phyloP scores from a whole-genome alignment of 1,284 basidiomycete species.

The Ganoderma lingzhi region DNA sequence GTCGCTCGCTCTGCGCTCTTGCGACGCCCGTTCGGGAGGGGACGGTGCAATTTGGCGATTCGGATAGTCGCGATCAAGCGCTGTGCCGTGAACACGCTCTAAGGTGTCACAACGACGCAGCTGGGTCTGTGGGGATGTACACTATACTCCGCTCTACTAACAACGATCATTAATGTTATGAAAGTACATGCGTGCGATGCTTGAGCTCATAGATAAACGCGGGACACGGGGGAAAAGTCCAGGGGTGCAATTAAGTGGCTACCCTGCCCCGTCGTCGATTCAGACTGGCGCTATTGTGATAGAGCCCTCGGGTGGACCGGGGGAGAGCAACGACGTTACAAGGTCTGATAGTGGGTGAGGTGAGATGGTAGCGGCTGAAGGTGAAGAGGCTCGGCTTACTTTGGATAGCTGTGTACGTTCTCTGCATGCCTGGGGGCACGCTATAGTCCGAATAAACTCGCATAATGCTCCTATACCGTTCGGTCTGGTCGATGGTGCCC shows the following conservation, averaged over 20 bases:
- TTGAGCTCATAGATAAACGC: too few species aligned
- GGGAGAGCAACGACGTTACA: background rate
- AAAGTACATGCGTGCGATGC: background rate
- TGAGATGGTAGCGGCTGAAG: background rate
- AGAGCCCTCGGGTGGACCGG: background rate
- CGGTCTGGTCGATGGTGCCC: background rate
- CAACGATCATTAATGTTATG: too few species aligned
- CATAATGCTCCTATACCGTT: background rate
- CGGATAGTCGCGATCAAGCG: too few species aligned
- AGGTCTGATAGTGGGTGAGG: background rate
- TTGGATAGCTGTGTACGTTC: background rate
- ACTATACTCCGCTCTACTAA: too few species aligned
- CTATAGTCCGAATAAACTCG: background rate
- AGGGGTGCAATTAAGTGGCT: too few species aligned
- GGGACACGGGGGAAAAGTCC: background rate
- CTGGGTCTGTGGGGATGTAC: too few species aligned
- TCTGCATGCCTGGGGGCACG: conserved; percentile 14
- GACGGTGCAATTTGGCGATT: too few species aligned
- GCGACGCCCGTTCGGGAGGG: too few species aligned
- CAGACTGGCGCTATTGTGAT: background rate
- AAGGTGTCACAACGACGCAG: too few species aligned
- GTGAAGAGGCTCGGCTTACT: background rate
- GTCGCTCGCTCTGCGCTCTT: too few species aligned
- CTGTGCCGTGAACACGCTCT: too few species aligned
- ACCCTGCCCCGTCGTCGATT: background rate